phyloP scores from a whole-genome alignment of 1,139 yeast species.

The Zygosaccharomyces sapae region DNA sequence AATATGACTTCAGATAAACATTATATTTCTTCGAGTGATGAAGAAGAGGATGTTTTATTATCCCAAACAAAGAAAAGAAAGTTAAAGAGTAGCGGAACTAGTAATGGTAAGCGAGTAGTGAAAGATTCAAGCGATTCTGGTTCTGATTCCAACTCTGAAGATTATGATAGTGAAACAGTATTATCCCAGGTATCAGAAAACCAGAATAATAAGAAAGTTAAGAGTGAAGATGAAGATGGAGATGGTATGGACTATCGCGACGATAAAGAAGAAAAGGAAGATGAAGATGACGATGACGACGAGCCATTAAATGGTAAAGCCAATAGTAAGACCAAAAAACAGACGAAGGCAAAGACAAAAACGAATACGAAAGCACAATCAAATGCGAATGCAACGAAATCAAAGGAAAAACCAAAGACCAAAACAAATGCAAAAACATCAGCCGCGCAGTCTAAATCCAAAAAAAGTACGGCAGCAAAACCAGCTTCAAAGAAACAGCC shows the following conservation, averaged over 20 bases:
- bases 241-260: not conserved
- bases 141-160: too few relatives aligned
- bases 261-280: not conserved
- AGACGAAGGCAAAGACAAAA: not conserved
- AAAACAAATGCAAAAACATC: constrained; percentile 1
- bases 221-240: constrained; percentile 3
- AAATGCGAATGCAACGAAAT: too few relatives aligned
- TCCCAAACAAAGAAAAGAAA: constrained; percentile 17
- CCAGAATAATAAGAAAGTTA: constrained; percentile 5
- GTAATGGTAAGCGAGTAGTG: not conserved
- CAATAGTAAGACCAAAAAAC: not conserved
- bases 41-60: constrained; percentile 21
- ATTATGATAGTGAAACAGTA: constrained; percentile 18
- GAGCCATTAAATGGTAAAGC: not conserved
- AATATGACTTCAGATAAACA: constrained; percentile 13
- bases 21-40: constrained; percentile 8
- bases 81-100: constrained; percentile 9
- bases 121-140: constrained; percentile 8
- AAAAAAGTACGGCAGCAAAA: constrained; percentile 1
- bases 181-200: constrained; percentile 15
- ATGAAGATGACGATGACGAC: not conserved
- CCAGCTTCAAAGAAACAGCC: constrained; percentile 1
- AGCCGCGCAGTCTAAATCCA: too few relatives aligned
- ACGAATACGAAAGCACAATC: constrained; percentile 3
- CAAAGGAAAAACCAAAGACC: constrained; percentile 5